Conservation (phyloP, 1,139 yeast species). For the Diutina pseudorugosa region DNA sequence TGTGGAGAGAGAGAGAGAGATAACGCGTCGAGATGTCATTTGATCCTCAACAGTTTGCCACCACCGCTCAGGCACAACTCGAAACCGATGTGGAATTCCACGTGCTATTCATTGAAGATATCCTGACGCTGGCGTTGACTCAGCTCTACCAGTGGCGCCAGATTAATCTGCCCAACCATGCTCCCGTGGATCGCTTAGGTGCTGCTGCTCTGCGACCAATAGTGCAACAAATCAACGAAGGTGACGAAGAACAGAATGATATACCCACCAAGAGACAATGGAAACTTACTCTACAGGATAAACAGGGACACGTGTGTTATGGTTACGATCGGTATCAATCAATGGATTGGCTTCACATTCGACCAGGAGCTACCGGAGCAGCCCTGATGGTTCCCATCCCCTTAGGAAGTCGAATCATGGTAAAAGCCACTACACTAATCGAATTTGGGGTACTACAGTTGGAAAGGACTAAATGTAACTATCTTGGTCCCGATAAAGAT, state of each 20-base stretch:
- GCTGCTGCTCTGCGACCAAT: constrained; percentile 10
- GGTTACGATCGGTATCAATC: constrained; percentile 26
- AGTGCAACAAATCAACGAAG: constrained; percentile 22
- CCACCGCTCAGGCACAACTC: neutral
- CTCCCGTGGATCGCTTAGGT: constrained; percentile 25
- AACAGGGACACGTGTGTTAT: constrained; percentile 19
- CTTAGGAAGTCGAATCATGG: constrained; percentile 26
- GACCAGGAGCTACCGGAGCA: constrained; percentile 12
- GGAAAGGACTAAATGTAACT: constrained; percentile 19
- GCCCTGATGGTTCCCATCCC: constrained; percentile 20
- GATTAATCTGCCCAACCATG: constrained; percentile 26
- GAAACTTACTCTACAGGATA: constrained; percentile 24
- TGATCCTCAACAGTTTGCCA: neutral
- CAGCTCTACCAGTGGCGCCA: constrained; percentile 31
- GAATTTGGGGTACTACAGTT: constrained; percentile 25
- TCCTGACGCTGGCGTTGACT: constrained; percentile 21
- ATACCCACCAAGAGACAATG: constrained; percentile 9
- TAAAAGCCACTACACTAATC: constrained; percentile 21
- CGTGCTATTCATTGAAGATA: constrained; percentile 23
- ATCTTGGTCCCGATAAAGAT: constrained; percentile 18
- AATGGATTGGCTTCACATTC: constrained; percentile 20
- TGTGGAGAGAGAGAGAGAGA: neutral
- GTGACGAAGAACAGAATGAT: constrained; percentile 11
- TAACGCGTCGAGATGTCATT: neutral
- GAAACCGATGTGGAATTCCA: neutral